Percentiles rank a stretch among this genome's conserved stretches.
Evolutionary conservation across 2,329 filamentous ascomycete genomes (phyloP).

Genomic region (Chaetomiaceae sp.): DNA sequence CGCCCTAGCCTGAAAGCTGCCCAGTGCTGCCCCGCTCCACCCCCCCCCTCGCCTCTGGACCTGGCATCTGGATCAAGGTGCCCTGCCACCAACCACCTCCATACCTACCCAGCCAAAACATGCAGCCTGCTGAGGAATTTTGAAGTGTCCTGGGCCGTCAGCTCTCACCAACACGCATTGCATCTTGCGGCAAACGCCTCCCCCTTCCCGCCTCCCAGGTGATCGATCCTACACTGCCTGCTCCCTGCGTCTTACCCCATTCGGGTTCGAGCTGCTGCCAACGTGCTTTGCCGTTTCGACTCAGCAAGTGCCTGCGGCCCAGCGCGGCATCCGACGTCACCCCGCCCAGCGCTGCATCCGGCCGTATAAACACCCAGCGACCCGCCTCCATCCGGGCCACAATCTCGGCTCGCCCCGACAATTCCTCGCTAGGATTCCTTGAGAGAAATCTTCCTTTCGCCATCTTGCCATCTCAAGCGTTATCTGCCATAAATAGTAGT

Average conservation of each 20-base stretch:
- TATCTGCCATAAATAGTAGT: background rate
- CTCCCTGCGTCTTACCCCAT: slow-evolving; percentile 13
- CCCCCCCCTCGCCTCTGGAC: too few species aligned
- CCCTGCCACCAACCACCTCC: too few species aligned
- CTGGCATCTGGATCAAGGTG: background rate
- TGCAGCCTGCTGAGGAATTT: too few species aligned
- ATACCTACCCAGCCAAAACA: too few species aligned
- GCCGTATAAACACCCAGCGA: slow-evolving; percentile 12
- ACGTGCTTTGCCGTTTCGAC: slow-evolving; percentile 16
- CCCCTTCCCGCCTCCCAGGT: slow-evolving; percentile 14
- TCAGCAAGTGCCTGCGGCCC: slow-evolving; percentile 6
- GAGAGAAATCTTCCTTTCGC: background rate
- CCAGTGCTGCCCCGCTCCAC: too few species aligned
- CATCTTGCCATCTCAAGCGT: too few species aligned
- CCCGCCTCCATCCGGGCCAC: slow-evolving; percentile 3
- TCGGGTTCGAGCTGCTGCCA: slow-evolving; percentile 4
- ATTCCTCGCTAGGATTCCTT: slow-evolving; percentile 15
- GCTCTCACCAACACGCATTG: slow-evolving; percentile 16
- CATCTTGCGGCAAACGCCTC: slow-evolving; percentile 21
- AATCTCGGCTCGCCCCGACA: slow-evolving; percentile 14
- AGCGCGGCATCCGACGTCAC: slow-evolving; percentile 19
- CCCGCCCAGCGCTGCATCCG: slow-evolving; percentile 13
- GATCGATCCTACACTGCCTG: background rate
- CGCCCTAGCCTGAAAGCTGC: too few species aligned
- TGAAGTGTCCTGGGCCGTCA: slow-evolving; percentile 6